These are phyloP conservation scores for Venturia carpophila DNA, from an alignment of 2,329 filamentous ascomycete genomes.

Conservation along the genomic window DNA sequence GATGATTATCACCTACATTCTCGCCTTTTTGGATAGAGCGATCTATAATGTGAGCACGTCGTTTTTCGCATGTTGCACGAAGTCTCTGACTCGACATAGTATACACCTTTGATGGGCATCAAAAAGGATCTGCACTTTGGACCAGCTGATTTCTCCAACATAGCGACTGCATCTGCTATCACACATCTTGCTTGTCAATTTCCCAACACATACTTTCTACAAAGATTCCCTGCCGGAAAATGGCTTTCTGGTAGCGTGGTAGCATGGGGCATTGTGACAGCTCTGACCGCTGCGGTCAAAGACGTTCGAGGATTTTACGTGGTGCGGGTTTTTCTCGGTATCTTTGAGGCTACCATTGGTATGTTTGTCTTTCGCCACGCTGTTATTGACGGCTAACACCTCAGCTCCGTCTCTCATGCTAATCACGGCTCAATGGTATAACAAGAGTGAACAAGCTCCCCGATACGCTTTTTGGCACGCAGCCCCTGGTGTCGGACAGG, in stretches of 20 bases:
- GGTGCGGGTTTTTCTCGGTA: slow-evolving; percentile 44
- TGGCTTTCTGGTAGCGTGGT: slow-evolving; percentile 24
- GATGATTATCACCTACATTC: slow-evolving; percentile 33
- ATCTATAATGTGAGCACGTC: slow-evolving; percentile 20
- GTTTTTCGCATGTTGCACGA: slow-evolving; percentile 24
- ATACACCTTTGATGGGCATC: slow-evolving; percentile 32
- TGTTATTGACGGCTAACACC: background rate
- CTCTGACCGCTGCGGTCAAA: slow-evolving; percentile 41
- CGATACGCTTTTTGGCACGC: slow-evolving; percentile 58
- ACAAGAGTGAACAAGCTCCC: slow-evolving; percentile 51
- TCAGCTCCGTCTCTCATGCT: slow-evolving; percentile 49
- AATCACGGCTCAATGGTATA: slow-evolving; percentile 50
- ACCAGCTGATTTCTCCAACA: slow-evolving; percentile 28
- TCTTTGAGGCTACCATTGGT: slow-evolving; percentile 42
- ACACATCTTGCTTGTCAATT: slow-evolving; percentile 16
- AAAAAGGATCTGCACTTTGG: slow-evolving; percentile 30
- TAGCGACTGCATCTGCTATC: slow-evolving; percentile 20
- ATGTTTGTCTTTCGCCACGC: background rate
- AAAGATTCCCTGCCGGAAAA: slow-evolving; percentile 11
- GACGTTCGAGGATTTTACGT: slow-evolving; percentile 44
- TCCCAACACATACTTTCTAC: slow-evolving; percentile 13
- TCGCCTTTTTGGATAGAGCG: slow-evolving; percentile 37
- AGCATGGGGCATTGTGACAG: slow-evolving; percentile 43
- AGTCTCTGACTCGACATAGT: background rate
- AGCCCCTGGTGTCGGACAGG: slow-evolving; percentile 21